phyloP scores from a whole-genome alignment of 2,329 filamentous ascomycete species.

The Pseudogymnoascus verrucosus region DNA sequence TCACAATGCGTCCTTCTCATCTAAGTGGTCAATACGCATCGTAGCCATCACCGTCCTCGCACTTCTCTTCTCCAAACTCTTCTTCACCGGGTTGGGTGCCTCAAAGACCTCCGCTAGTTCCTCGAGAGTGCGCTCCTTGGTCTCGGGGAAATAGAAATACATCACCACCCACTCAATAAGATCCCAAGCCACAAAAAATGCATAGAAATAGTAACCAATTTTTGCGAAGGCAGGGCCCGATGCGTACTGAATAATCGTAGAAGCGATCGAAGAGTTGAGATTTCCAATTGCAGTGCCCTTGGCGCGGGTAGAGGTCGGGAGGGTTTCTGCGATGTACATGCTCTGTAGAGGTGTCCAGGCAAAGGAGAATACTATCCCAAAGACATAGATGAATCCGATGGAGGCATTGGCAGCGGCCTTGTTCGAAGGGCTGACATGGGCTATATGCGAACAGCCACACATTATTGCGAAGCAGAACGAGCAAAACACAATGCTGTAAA shows the following conservation, averaged over 20 bases:
- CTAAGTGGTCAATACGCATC: constrained; percentile 27
- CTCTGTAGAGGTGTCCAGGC: constrained; percentile 43
- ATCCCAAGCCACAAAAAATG: constrained; percentile 28
- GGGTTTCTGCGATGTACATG: constrained; percentile 42
- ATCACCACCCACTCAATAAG: constrained; percentile 34
- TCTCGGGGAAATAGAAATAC: constrained; percentile 46
- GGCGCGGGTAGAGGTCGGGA: constrained; percentile 36
- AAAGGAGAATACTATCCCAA: constrained; percentile 43
- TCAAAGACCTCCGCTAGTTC: constrained; percentile 48
- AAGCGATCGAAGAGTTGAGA: constrained; percentile 31
- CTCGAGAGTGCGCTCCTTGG: constrained; percentile 46
- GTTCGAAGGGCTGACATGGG: constrained; percentile 10
- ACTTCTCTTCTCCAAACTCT: constrained; percentile 27
- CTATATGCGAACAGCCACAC: background rate
- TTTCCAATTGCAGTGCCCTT: constrained; percentile 37
- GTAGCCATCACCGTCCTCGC: constrained; percentile 38
- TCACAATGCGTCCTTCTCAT: constrained; percentile 18
- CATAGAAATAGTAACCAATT: constrained; percentile 31
- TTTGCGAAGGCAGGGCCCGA: constrained; percentile 30
- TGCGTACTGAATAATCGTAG: constrained; percentile 31
- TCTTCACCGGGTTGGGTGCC: constrained; percentile 38
- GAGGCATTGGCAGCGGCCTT: constrained; percentile 35
- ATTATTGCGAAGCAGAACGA: constrained; percentile 37
- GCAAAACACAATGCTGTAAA: constrained; percentile 20
- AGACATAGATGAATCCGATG: constrained; percentile 45